Percentiles rank a stretch among this genome's conserved stretches.
Evolutionary conservation across 306 rosid species (phyloP).

Genomic region (Vigna trinervia): DNA sequence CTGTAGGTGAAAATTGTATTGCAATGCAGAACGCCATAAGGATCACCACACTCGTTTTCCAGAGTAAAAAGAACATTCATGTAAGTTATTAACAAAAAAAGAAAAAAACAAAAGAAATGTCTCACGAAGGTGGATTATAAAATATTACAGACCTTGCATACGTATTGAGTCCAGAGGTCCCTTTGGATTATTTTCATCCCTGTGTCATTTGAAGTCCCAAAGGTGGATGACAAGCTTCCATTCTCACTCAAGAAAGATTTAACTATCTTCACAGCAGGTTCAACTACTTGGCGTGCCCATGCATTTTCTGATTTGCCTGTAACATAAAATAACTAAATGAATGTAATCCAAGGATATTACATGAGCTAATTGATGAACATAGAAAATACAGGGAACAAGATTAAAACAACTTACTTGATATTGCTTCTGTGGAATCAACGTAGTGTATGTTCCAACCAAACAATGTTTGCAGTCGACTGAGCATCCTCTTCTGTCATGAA

Average conservation of each 20-base stretch:
- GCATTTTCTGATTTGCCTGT: slow-evolving; percentile 68
- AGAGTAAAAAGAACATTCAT: neutral
- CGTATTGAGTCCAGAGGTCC: slow-evolving; percentile 90
- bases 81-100: neutral
- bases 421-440: slow-evolving; percentile 76
- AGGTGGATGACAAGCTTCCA: slow-evolving; percentile 41
- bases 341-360: neutral
- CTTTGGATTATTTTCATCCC: slow-evolving; percentile 58
- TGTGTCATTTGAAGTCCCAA: slow-evolving; percentile 39
- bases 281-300: slow-evolving; percentile 73
- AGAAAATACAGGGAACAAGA: slow-evolving; percentile 31
- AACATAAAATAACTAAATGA: slow-evolving; percentile 28
- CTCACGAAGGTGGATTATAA: slow-evolving; percentile 22
- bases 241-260: slow-evolving; percentile 60
- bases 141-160: slow-evolving; percentile 71
- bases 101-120: neutral
- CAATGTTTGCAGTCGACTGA: slow-evolving; percentile 68
- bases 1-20: neutral
- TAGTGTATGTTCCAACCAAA: slow-evolving; percentile 80
- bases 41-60: slow-evolving; percentile 23
- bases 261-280: slow-evolving; percentile 60
- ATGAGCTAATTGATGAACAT: neutral
- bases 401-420: slow-evolving; percentile 57
- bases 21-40: neutral
- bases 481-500: slow-evolving; percentile 73